A percentile compares a stretch with the other conserved stretches of the same genome.
Evolutionary conservation across 2,329 filamentous ascomycete genomes (phyloP).

Genomic region (Apiospora arundinis): DNA sequence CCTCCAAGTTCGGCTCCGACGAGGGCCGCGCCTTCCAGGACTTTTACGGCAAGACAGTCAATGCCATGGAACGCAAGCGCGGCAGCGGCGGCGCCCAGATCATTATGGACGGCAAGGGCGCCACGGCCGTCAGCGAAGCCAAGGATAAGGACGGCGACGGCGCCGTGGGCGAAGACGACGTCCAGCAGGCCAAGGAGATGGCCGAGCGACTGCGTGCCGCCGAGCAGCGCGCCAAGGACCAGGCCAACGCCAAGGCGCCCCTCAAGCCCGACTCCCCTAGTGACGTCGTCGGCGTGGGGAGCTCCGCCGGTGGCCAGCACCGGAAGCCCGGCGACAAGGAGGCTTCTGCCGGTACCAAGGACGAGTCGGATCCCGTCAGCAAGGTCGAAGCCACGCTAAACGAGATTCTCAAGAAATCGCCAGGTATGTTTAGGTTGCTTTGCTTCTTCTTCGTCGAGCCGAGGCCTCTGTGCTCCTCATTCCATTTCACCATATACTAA

Average conservation of each 20-base stretch:
- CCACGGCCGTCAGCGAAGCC: constrained; percentile 45
- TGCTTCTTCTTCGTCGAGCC: not conserved
- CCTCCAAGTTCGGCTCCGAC: constrained; percentile 62
- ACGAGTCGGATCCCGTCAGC: constrained; percentile 63
- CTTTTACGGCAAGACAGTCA: constrained; percentile 66
- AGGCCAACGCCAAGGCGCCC: constrained; percentile 70
- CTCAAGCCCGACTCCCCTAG: constrained; percentile 65
- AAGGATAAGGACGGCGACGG: constrained; percentile 62
- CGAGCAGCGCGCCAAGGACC: constrained; percentile 71
- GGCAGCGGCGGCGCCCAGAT: constrained; percentile 40
- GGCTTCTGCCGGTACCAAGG: constrained; percentile 53
- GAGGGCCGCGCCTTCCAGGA: constrained; percentile 50
- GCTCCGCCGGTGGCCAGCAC: constrained; percentile 58
- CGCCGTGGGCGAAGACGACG: constrained; percentile 63
- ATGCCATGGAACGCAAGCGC: constrained; percentile 53
- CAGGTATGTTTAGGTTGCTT: constrained; percentile 62
- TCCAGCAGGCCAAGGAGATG: constrained; percentile 59
- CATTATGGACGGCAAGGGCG: constrained; percentile 46
- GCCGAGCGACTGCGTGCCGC: constrained; percentile 70
- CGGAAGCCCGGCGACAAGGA: constrained; percentile 46
- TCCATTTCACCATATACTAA: constrained; percentile 22
- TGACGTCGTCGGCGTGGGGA: constrained; percentile 64
- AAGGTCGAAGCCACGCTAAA: constrained; percentile 76
- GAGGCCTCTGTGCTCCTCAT: not conserved
- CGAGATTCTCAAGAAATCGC: constrained; percentile 80